Evolutionary conservation across 2,329 filamentous ascomycete species (phyloP), one percentile per base, ranked within the genome.

Genomic region (Neofusicoccum umdonicola): DNA sequence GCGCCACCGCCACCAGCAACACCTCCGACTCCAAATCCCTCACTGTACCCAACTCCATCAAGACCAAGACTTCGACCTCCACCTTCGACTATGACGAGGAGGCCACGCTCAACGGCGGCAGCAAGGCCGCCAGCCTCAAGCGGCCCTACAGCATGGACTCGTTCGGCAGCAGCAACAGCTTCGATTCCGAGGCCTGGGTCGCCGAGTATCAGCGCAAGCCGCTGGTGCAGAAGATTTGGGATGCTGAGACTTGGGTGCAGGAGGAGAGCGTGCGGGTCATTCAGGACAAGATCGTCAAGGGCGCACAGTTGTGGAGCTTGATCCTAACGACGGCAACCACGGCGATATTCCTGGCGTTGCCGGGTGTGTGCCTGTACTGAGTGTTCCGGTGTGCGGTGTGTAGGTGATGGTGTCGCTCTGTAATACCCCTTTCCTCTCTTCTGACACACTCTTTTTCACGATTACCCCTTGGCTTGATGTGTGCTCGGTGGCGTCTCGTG

Each of bases 101-200:
- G 35, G 64, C 63, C 5, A 68, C 66, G 2, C 44, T 67, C n/a
- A 19, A 35, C 34, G 42, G 50, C 34, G n/a, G 34, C 27, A 44
- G 27, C n/a, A 48, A 37, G 8, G 19, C 45, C 7, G 34, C 58
- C 6, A 47, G 15, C 39, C 22, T 47, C 42, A 47, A 37, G 41
- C 37, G 68, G 42, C 50, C 68, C 22, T 67, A 62, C 8, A 66
- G 60, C 4, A 67, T 68, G 63, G 82, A 89, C 7, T 70, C 70
- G 17, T 73, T 72, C 8, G 70, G 74, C 2, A 79, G 73, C 39
- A 78, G 74, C 66, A 86, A 87, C 73, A 90, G 87, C 73, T 92
- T 87, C 75, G 89, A 92, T 75, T 87, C 91, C 66, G 88, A 91
- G 79, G 88, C 89, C 1, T 94, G 91, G 91, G 81, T 92, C 3